Base-by-base conservation (phyloP, 2,329 filamentous ascomycete genomes). In the Colletotrichum sp. region DNA sequence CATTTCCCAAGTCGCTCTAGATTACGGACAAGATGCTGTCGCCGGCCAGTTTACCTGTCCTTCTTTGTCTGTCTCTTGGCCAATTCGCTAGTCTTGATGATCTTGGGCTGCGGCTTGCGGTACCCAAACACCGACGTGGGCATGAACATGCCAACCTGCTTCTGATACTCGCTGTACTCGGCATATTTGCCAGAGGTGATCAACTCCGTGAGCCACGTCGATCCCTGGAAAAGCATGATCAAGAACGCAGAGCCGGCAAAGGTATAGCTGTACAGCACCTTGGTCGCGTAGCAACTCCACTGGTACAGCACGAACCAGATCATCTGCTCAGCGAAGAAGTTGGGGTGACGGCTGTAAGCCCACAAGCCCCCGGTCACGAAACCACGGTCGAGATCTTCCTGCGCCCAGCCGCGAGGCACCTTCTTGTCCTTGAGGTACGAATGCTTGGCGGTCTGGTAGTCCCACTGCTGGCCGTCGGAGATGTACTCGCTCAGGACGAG, bases 401-500 rank as follows among this genome's bases (percentile, higher is more conserved):
- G 92, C 1, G 89, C 90, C 84, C 90, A 96, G 26, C 86, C 89
- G 7, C 86, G 84, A 1, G 95, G 92, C 5, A 96, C 89, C 82
- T 94, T 94, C 65, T 92, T 95, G 2, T 93, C 93, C 77, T 92
- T 89, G 77, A 92, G 91, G 84, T 98, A 99, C 59, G 91, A 84
- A 61, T 90, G 87, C 86, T 98, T 99, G 65, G 96, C 96, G 18
- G 86, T 86, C 83, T 99, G 96, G 86, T 93, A 99, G 78, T 92
- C 92, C 94, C 96, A 99, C 85, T 98, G 96, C 83, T 98, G 95
- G 78, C 96, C 93, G 83, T 99, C 97, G 81, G 95, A 95, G 81
- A 98, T 91, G 85, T 91, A 95, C 81, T 98, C 96, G 67, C 91
- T 89, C 6, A 91, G 77, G 12, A 93, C 86, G 57, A 94, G 85